Evolutionary conservation across 2,329 filamentous ascomycete species (phyloP), one percentile per base, ranked within the genome.

Genomic region (Claviceps digitariae): DNA sequence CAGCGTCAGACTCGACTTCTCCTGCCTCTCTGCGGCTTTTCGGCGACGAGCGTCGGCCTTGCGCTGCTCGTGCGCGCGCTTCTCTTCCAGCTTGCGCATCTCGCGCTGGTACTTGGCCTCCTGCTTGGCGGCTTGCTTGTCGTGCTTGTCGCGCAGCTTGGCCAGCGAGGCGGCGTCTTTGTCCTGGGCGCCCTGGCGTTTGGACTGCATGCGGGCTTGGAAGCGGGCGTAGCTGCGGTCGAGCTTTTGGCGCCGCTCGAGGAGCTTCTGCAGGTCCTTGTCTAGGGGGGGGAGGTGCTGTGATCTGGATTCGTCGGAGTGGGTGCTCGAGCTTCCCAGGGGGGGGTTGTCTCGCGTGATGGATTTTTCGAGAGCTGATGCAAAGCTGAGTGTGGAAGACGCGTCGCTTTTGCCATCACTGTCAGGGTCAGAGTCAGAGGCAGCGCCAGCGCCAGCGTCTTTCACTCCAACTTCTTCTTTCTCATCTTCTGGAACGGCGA

Each of bases 41-140:
- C 68, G 68, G 47, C 67, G 69, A 27, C 73, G 67, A 48, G 76
- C 74, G 54, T 76, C 74, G 1, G 76, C 75, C 65, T 83, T 85
- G 59, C 71, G 73, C 55, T 80, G 73, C 61, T 89, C 85, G 54
- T 75, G 76, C 54, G 74, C 72, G 48, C 79, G 78, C 68, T 81
- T 81, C 57, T 81, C 76, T 57, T 87, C 79, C 2, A 86, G 68
- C 65, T 83, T 84, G 57, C 71, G 70, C 47, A 86, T 69, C 61
- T 88, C 83, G 13, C 75, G 75, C 57, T 77, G 75, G 59, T 83
- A 82, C 59, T 82, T 84, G 36, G 82, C 82, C 58, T 84, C 79
- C 51, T 83, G 79, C 62, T 84, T 86, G 45, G 78, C 77, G 0
- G 83, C 64, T 57, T 85, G 81, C 48, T 71, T 73, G 47, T 81